A percentile compares a stretch with the other conserved stretches of the same genome.
These are phyloP conservation scores for Saturnispora diversa DNA, from an alignment of 805 yeast species.

Conservation along the genomic window DNA sequence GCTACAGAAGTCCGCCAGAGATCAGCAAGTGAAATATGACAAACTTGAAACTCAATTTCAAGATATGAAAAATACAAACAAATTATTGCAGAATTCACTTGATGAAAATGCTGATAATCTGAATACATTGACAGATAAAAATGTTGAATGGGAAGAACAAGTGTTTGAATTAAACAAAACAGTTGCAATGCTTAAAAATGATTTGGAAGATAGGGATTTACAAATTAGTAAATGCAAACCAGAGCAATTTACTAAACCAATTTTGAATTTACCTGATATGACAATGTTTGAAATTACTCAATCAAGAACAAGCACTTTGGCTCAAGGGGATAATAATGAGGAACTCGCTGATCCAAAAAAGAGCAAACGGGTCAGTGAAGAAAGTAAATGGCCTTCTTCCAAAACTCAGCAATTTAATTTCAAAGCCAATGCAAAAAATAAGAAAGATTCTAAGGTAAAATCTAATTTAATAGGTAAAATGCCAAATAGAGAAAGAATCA, in stretches of 20 bases:
- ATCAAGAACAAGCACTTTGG: too few species aligned
- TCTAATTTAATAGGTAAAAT: too few species aligned
- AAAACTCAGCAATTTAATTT: too few species aligned
- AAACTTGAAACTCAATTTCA: background rate
- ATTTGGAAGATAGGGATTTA: background rate
- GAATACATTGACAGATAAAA: background rate
- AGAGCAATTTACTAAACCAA: too few species aligned
- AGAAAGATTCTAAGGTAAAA: too few species aligned
- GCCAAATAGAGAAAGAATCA: background rate
- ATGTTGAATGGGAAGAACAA: background rate
- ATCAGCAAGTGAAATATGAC: background rate
- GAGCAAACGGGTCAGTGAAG: too few species aligned
- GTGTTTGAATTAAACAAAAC: background rate
- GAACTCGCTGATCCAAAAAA: too few species aligned
- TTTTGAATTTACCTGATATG: too few species aligned
- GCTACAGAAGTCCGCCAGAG: background rate
- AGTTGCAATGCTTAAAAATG: background rate
- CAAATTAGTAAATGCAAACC: background rate
- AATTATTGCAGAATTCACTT: background rate
- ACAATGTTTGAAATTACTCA: too few species aligned
- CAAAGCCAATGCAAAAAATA: background rate
- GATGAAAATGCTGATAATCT: background rate
- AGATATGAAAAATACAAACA: constrained; percentile 1
- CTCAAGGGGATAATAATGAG: too few species aligned
- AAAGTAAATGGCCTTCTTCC: too few species aligned